Percentiles rank a stretch among this genome's conserved stretches.
phyloP scores from a whole-genome alignment of 2,329 filamentous ascomycete species.

The Aspergillus quadrilineatus region DNA sequence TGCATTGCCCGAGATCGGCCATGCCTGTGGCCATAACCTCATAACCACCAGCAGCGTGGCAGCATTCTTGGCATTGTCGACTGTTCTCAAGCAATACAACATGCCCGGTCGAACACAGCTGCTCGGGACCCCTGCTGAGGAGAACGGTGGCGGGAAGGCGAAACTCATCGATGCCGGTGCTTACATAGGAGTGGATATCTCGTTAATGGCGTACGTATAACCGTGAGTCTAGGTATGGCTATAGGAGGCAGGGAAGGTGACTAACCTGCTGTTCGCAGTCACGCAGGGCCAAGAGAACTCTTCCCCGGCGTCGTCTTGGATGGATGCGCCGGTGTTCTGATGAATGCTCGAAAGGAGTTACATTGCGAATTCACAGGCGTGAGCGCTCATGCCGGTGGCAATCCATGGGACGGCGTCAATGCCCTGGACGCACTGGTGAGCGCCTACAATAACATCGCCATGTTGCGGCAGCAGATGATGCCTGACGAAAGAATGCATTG shows the following conservation, averaged over 20 bases:
- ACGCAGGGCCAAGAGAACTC: too few relatives aligned
- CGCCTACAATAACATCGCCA: constrained; percentile 47
- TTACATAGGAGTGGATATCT: constrained; percentile 41
- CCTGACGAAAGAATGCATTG: constrained; percentile 55
- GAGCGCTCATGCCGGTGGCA: constrained; percentile 57
- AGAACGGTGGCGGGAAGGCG: constrained; percentile 41
- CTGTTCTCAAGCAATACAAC: constrained; percentile 42
- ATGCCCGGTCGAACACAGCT: constrained; percentile 40
- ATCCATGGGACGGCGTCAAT: constrained; percentile 61
- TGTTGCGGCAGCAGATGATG: constrained; percentile 57
- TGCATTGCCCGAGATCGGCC: constrained; percentile 41
- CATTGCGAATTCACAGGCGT: constrained; percentile 49
- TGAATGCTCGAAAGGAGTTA: constrained; percentile 38
- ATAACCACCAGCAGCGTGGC: constrained; percentile 38
- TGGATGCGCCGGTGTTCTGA: constrained; percentile 24
- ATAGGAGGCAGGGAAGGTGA: too few relatives aligned
- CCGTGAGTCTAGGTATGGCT: too few relatives aligned
- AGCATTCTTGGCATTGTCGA: constrained; percentile 48
- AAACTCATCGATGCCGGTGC: constrained; percentile 47
- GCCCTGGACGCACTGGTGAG: constrained; percentile 58
- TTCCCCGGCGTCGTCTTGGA: too few relatives aligned
- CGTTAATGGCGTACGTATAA: constrained; percentile 43
- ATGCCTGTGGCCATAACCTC: constrained; percentile 44
- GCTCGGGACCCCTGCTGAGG: constrained; percentile 42
- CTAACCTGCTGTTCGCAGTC: constrained; percentile 17